Evolutionary conservation across 345 rosid species (phyloP).

Genomic region (Moricandia arvensis): DNA sequence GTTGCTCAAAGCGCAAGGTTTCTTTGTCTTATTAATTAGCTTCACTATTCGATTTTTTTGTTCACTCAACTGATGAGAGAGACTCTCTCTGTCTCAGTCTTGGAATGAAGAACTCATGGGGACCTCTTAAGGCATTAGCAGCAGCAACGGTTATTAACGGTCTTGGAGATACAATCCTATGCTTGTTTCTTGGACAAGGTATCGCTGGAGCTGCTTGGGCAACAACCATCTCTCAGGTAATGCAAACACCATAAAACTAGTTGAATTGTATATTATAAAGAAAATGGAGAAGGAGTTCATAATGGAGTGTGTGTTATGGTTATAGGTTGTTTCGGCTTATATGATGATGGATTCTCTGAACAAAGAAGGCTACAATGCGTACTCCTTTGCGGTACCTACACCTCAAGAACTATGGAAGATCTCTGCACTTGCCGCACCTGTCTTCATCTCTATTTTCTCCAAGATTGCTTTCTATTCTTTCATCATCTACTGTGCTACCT

Average conservation of each 20-base stretch:
- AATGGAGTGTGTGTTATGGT: not conserved
- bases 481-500: constrained; percentile 72
- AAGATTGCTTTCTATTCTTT: constrained; percentile 80
- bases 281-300: constrained; percentile 6
- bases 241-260: not conserved
- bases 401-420: constrained; percentile 52
- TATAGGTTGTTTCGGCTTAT: constrained; percentile 77
- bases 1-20: constrained; percentile 99
- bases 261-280: not conserved
- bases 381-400: constrained; percentile 62
- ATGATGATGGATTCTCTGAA: constrained; percentile 87
- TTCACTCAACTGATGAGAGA: constrained; percentile 30
- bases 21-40: not conserved
- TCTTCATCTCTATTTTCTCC: constrained; percentile 40
- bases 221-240: constrained; percentile 82
- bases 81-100: constrained; percentile 51
- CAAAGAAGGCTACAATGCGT: constrained; percentile 72
- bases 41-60: too few species aligned
- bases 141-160: constrained; percentile 75
- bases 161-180: constrained; percentile 71
- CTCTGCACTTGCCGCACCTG: constrained; percentile 55
- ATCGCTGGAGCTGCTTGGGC: constrained; percentile 98
- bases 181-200: constrained; percentile 76
- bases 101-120: constrained; percentile 96
- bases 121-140: constrained; percentile 90